Conservation (phyloP, 768 basidiomycete genomes). For the Russula sp. region DNA sequence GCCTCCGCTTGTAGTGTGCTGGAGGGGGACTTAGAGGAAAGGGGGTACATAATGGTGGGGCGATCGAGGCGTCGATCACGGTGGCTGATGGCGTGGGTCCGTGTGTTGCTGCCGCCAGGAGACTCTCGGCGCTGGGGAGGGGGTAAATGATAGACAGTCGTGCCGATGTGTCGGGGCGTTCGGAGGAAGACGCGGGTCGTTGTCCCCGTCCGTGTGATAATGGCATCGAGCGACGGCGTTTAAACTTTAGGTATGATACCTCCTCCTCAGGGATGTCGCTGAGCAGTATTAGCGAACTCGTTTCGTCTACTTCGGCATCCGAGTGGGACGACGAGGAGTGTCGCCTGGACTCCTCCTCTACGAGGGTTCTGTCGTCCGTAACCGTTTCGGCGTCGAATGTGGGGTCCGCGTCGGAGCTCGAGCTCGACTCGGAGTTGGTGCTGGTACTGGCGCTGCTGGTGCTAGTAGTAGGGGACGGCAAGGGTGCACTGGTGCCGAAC, state of each 20-base stretch:
- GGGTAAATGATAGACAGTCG: constrained; percentile 24
- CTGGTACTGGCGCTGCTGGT: neutral
- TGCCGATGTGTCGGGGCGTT: neutral
- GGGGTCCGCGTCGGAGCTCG: neutral
- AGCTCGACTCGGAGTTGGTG: neutral
- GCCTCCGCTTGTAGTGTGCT: constrained; percentile 23
- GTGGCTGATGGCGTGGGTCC: constrained; percentile 1
- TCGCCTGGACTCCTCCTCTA: constrained; percentile 9
- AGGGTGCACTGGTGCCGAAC: neutral
- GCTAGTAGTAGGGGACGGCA: constrained; percentile 3
- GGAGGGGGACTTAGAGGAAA: constrained; percentile 20
- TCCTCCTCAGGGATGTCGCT: constrained; percentile 6
- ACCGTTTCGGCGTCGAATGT: constrained; percentile 17
- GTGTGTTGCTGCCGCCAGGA: constrained; percentile 10
- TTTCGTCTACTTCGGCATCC: neutral
- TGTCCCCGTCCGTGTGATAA: neutral
- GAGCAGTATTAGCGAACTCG: neutral
- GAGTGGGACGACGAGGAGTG: constrained; percentile 2
- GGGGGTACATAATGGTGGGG: neutral
- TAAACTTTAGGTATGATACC: neutral
- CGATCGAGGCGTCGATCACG: neutral
- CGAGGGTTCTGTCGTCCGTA: constrained; percentile 23
- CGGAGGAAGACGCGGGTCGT: neutral
- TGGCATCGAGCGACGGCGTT: neutral
- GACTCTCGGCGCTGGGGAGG: constrained; percentile 15